phyloP scores from a whole-genome alignment of 1,139 yeast species.

The Taiozyma sp. region DNA sequence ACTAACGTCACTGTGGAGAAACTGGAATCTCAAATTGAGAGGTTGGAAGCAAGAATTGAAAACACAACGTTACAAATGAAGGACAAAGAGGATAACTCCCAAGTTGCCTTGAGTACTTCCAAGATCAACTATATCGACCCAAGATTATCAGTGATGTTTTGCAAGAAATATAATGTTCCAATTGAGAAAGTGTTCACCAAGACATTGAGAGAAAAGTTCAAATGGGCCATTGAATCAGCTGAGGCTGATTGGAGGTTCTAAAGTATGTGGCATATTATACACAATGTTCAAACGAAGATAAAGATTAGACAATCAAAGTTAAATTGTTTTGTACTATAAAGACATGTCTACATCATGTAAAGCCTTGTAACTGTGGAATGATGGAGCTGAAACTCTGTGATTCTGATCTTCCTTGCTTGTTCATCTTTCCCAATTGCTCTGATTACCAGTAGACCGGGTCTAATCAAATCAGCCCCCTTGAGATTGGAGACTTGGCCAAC shows the following conservation, averaged over 20 bases:
- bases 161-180: constrained; percentile 83
- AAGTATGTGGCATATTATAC: not conserved
- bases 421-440: not conserved
- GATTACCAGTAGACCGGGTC: not conserved
- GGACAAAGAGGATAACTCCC: constrained; percentile 91
- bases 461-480: too few species aligned
- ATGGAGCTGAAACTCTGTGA: not conserved
- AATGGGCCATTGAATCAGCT: constrained; percentile 92
- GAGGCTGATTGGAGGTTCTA: constrained; percentile 85
- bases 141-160: constrained; percentile 81
- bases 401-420: not conserved
- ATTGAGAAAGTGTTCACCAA: constrained; percentile 89
- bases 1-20: constrained; percentile 58
- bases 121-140: constrained; percentile 96
- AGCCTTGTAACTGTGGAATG: not conserved
- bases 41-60: constrained; percentile 63
- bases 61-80: constrained; percentile 70
- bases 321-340: not conserved
- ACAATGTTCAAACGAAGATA: not conserved
- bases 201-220: constrained; percentile 85
- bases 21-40: constrained; percentile 65
- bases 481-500: too few species aligned
- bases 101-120: constrained; percentile 89
- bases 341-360: not conserved
- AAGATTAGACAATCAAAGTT: not conserved